Conservation (phyloP, 192 early-diverging fungal genomes). For the Backusella psychrophila region DNA sequence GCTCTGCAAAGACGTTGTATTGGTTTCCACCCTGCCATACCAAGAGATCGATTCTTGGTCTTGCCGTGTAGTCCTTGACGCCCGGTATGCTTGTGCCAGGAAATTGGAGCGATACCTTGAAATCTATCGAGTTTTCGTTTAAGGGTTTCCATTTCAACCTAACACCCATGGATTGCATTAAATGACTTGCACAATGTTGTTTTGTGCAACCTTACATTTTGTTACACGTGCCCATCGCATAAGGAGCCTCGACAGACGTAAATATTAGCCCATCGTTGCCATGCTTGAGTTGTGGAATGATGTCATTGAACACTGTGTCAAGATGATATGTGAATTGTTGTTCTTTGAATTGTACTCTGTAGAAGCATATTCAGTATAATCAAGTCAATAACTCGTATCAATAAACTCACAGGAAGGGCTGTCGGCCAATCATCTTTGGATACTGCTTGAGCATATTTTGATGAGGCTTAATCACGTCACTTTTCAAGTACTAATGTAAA, state of each 20-base stretch:
- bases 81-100: conserved; percentile 25
- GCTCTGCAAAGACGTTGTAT: conserved; percentile 45
- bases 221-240: conserved; percentile 62
- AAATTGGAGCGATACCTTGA: conserved; percentile 48
- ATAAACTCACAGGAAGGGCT: conserved; percentile 55
- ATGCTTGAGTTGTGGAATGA: conserved; percentile 63
- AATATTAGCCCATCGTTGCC: conserved; percentile 77
- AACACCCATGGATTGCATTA: not conserved
- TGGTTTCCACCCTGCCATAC: conserved; percentile 45
- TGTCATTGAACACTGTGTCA: conserved; percentile 48
- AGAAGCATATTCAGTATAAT: not conserved
- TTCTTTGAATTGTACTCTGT: conserved; percentile 63
- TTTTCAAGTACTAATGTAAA: conserved; percentile 54
- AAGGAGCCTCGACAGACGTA: conserved; percentile 60
- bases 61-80: conserved; percentile 18
- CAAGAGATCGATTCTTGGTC: conserved; percentile 46
- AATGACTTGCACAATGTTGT: not conserved
- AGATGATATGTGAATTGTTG: conserved; percentile 68
- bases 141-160: conserved; percentile 90
- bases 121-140: conserved; percentile 79
- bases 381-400: not conserved
- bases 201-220: conserved; percentile 54
- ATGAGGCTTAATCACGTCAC: conserved; percentile 67
- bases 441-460: conserved; percentile 41
- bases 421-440: conserved; percentile 31